Evolutionary conservation across 2,329 filamentous ascomycete species (phyloP), one percentile per base, ranked within the genome.

Genomic region (Lecanosticta acicola): DNA sequence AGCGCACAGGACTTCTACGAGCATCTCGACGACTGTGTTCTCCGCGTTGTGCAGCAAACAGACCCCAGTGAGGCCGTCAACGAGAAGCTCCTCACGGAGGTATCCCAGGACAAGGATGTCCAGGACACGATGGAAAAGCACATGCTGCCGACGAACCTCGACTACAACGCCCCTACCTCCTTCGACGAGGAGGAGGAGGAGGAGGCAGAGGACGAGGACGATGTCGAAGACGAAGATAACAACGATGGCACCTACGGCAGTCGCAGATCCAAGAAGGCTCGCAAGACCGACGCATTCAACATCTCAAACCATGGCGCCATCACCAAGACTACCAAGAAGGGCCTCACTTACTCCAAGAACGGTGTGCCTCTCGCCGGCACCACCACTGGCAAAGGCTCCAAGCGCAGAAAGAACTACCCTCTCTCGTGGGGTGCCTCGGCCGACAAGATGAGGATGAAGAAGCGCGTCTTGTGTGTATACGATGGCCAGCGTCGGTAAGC

Each of bases 391-490:
- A 69, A 68, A 21, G 82, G 87, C 45, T 86, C 88, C 69, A 94
- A 94, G 76, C 91, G 88, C 75, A 82, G 89, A 56, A 90, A 89
- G 66, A 87, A 94, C 66, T 97, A 95, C 66, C 93, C 93, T 10
- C 81, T 86, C 0, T 90, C 86, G 1, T 98, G 93, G 93, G 91
- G 93, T 42, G 93, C 90, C 60, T 80, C 90, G 52, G 83, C 86
- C 61, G 85, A 87, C 60, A 89, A 93, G 73, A 95, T 97, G 87
- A 94, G 86, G 64, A 94, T 94, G 81, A 96, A 94, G 80, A 96
- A 96, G 79, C 86, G 93, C 20, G 88, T 96, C 45, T 76, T 97
- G 60, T 88, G 88, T 54, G 87, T 94, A 16, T 98, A 94, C 61
- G 89, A 97, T 62, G 93, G 93, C 0, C 78, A 78, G 13, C 82